Evolutionary conservation across 352 stramenopile species (phyloP).

Genomic region (Aphanomyces cochlioides): DNA sequence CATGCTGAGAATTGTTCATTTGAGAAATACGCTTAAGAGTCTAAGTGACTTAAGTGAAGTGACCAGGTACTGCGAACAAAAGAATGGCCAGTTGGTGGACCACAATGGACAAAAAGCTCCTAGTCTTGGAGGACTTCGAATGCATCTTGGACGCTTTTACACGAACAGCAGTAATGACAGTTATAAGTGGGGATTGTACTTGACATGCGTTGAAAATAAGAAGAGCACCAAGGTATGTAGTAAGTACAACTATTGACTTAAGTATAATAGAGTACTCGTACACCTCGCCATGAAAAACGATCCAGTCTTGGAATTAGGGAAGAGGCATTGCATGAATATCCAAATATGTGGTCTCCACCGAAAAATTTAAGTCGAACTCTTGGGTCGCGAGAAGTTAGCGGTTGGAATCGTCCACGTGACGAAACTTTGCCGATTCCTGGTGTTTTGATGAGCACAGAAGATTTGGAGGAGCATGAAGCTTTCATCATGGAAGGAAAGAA

Average conservation of each 20-base stretch:
- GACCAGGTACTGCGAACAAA: constrained; percentile 58
- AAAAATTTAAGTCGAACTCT: background rate
- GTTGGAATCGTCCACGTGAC: constrained; percentile 67
- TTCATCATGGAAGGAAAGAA: constrained; percentile 14
- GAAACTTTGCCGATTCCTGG: constrained; percentile 64
- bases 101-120: constrained; percentile 36
- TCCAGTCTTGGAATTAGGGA: constrained; percentile 5
- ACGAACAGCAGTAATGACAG: constrained; percentile 46
- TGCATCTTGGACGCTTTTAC: constrained; percentile 74
- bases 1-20: constrained; percentile 59
- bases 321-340: constrained; percentile 14
- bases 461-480: constrained; percentile 50
- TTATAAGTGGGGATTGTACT: background rate
- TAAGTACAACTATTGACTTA: background rate
- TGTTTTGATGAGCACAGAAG: constrained; percentile 62
- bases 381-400: constrained; percentile 31
- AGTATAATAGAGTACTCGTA: background rate
- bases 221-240: constrained; percentile 2
- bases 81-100: constrained; percentile 42
- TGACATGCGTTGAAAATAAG: constrained; percentile 4
- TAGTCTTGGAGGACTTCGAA: constrained; percentile 53
- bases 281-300: background rate
- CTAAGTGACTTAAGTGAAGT: constrained; percentile 56
- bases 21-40: constrained; percentile 40
- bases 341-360: constrained; percentile 1